These are phyloP conservation scores for Passiflora organensis DNA, from an alignment of 345 rosid species.

Conservation along the genomic window DNA sequence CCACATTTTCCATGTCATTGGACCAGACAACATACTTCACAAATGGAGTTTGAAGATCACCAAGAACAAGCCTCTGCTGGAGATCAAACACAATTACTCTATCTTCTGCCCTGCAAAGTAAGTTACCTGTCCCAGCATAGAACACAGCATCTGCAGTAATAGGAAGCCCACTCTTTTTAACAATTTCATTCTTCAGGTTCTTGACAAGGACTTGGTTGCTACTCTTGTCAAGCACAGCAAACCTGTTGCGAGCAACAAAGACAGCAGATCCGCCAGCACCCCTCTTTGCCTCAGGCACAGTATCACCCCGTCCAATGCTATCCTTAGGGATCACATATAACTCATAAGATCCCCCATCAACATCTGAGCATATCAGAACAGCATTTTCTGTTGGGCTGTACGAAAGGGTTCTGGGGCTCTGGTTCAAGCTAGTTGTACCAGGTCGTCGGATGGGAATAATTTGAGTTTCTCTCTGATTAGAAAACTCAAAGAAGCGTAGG, in stretches of 20 bases:
- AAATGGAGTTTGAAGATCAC: slow-evolving; percentile 76
- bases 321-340: slow-evolving; percentile 79
- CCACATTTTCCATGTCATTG: slow-evolving; percentile 85
- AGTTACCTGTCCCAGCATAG: slow-evolving; percentile 87
- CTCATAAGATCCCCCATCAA: slow-evolving; percentile 91
- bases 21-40: slow-evolving; percentile 88
- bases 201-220: slow-evolving; percentile 78
- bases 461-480: slow-evolving; percentile 71
- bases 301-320: slow-evolving; percentile 59
- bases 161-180: slow-evolving; percentile 68
- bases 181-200: slow-evolving; percentile 76
- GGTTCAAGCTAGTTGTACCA: slow-evolving; percentile 70
- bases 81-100: slow-evolving; percentile 82
- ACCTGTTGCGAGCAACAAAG: slow-evolving; percentile 75
- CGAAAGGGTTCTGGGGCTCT: slow-evolving; percentile 84
- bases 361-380: slow-evolving; percentile 80
- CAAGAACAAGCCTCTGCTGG: slow-evolving; percentile 80
- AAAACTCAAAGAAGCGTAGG: slow-evolving; percentile 66
- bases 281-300: slow-evolving; percentile 78
- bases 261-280: slow-evolving; percentile 79
- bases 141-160: slow-evolving; percentile 74
- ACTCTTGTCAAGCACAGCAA: slow-evolving; percentile 88
- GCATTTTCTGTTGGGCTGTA: slow-evolving; percentile 94
- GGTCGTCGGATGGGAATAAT: slow-evolving; percentile 78
- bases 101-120: slow-evolving; percentile 84